phyloP scores from a whole-genome alignment of 2,329 filamentous ascomycete species.

The Ophiosphaerella korrae region DNA sequence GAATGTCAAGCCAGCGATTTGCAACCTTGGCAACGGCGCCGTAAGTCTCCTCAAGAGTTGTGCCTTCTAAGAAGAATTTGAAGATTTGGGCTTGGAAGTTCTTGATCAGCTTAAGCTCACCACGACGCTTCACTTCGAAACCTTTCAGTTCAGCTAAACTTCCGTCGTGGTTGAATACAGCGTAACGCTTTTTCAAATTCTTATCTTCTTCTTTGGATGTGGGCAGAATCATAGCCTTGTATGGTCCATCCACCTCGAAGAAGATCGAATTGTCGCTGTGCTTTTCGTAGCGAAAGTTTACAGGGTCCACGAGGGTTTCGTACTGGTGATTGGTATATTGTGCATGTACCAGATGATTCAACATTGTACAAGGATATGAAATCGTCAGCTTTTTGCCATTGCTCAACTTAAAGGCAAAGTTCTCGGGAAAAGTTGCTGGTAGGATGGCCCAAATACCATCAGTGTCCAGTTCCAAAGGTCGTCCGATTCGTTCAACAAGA shows the following conservation, averaged over 20 bases:
- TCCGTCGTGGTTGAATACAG: constrained; percentile 98
- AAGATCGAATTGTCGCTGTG: constrained; percentile 99
- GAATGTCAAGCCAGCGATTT: constrained; percentile 94
- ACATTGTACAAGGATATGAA: constrained; percentile 98
- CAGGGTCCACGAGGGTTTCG: constrained; percentile 80
- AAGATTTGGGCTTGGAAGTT: constrained; percentile 99
- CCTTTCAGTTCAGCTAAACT: constrained; percentile 94
- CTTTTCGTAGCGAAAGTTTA: constrained; percentile 88
- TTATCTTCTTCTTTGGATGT: constrained; percentile 99
- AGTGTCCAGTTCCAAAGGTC: constrained; percentile 92
- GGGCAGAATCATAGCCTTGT: constrained; percentile 95
- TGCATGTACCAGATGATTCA: constrained; percentile 94
- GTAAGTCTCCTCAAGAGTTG: constrained; percentile 87
- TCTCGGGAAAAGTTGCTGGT: constrained; percentile 93
- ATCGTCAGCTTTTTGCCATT: constrained; percentile 96
- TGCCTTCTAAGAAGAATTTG: constrained; percentile 96
- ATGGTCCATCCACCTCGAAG: constrained; percentile 98
- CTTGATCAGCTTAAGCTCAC: constrained; percentile 98
- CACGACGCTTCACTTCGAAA: constrained; percentile 95
- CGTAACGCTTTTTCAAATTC: constrained; percentile 98
- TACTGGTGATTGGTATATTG: constrained; percentile 98
- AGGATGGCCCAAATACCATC: constrained; percentile 99
- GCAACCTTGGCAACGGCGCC: constrained; percentile 90
- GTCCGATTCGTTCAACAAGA: constrained; percentile 88
- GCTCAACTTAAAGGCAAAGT: constrained; percentile 91